Evolutionary conservation across 305 asterid species (phyloP).

Genomic region (Plantago rigida): DNA sequence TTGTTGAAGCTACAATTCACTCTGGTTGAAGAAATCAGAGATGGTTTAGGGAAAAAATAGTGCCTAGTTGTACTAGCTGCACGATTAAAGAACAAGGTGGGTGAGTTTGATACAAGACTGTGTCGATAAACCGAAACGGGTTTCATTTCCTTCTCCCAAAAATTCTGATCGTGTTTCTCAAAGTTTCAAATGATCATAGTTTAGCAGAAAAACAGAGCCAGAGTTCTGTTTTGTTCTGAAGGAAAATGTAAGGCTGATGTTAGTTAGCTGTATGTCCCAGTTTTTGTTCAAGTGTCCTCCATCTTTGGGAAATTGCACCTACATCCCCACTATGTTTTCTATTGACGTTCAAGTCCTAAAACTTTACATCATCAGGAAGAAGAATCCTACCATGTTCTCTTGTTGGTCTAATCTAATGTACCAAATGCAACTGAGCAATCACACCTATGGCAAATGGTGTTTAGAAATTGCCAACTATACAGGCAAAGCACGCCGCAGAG

Average conservation of each 20-base stretch:
- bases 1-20: slow-evolving; percentile 31
- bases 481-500: too few relatives aligned
- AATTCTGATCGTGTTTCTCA: neutral
- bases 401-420: too few relatives aligned
- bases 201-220: neutral
- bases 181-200: neutral
- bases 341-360: too few relatives aligned
- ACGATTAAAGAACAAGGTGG: neutral
- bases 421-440: too few relatives aligned
- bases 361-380: too few relatives aligned
- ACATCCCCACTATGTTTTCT: neutral
- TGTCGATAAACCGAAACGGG: neutral
- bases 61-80: neutral
- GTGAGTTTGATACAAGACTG: neutral
- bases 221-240: too few relatives aligned
- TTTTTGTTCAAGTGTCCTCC: neutral
- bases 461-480: too few relatives aligned
- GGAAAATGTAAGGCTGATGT: slow-evolving; percentile 4
- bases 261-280: too few relatives aligned
- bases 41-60: slow-evolving; percentile 8
- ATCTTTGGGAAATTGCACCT: neutral
- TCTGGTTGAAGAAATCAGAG: slow-evolving; percentile 22
- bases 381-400: too few relatives aligned
- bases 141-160: neutral
- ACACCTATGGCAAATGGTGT: too few relatives aligned